Evolutionary conservation across 345 rosid genomes (phyloP).

Genomic region (Excoecaria agallocha): DNA sequence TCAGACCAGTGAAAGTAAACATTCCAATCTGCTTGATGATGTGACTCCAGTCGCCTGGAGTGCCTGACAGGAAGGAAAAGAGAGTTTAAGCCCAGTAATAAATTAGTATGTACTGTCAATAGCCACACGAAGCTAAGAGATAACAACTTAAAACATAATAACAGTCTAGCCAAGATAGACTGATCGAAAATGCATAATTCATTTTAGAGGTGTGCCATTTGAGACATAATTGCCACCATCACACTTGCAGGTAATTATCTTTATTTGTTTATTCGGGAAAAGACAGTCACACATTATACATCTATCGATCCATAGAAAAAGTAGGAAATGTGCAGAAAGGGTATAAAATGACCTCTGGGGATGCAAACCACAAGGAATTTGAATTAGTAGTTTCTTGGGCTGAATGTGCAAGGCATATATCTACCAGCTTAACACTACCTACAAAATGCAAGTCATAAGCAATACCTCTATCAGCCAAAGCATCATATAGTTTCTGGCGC

Average conservation of each 20-base stretch:
- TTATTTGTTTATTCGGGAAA: neutral
- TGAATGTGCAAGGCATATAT: neutral
- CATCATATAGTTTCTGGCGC: slow-evolving; percentile 41
- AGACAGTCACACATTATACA: no score
- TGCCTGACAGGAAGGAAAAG: slow-evolving; percentile 14
- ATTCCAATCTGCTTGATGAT: slow-evolving; percentile 31
- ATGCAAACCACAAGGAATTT: neutral
- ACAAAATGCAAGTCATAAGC: neutral
- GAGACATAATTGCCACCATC: neutral
- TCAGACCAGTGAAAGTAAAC: slow-evolving; percentile 31
- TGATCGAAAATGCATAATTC: neutral
- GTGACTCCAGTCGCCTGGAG: slow-evolving; percentile 30
- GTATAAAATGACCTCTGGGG: neutral
- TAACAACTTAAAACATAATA: neutral
- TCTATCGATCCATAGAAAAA: neutral
- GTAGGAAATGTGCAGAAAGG: neutral
- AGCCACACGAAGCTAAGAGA: neutral
- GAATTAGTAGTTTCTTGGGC: neutral
- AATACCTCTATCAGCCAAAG: slow-evolving; percentile 42
- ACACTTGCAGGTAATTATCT: neutral
- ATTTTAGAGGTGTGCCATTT: neutral
- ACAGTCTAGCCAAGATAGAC: neutral
- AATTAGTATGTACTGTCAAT: neutral
- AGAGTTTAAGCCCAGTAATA: neutral
- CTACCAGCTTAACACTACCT: neutral